Evolutionary conservation across 2,329 filamentous ascomycete genomes (phyloP), one percentile per base, ranked within the genome.

Genomic region (Keithomyces neogunnii): DNA sequence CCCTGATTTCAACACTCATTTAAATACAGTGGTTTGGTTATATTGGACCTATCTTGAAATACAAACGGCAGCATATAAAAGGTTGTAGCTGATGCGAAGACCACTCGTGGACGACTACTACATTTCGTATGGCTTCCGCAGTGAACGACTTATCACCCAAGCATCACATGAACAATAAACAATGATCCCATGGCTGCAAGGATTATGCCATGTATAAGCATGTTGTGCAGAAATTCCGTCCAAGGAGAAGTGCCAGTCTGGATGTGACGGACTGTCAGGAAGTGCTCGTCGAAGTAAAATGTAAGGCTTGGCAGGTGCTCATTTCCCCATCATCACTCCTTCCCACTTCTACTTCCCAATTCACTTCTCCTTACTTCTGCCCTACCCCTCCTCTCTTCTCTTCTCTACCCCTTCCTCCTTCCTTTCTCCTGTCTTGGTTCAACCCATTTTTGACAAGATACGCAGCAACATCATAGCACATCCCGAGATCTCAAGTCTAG

Each of bases 251-350:
- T 32, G 44, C 19, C 38, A 35, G 31, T 29, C 31, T 19, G 3
- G 19, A 8, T n/a, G 39, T 8, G 33, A 36, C 39, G 30, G n/a
- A 29, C 39, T 42, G 39, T 19, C 19, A 26, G 28, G 28, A 19
- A 42, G 39, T 42, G 39, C 19, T 42, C 19, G n/a, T 6, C 26
- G 19, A 44, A 30, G 3, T 2, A 35, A 30, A 30, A 40, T 10
- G 2, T 30, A 30, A 48, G 38, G 26, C 44, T 49, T 50, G 47
- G 38, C 47, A 50, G 47, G 40, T 38, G 48, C 32, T 44, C 13
- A 33, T 3, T 11, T 30, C 45, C 31, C 10, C 26, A n/a, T 30
- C 30, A 8, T 45, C 36, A 35, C 47, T 43, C 51, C 43, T 44
- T 47, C 43, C 43, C 31, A 26, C 5, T 28, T 32, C 43, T 33